These are phyloP conservation scores for Grosmannia serpens DNA, from an alignment of 2,329 filamentous ascomycete species.

Conservation along the genomic window DNA sequence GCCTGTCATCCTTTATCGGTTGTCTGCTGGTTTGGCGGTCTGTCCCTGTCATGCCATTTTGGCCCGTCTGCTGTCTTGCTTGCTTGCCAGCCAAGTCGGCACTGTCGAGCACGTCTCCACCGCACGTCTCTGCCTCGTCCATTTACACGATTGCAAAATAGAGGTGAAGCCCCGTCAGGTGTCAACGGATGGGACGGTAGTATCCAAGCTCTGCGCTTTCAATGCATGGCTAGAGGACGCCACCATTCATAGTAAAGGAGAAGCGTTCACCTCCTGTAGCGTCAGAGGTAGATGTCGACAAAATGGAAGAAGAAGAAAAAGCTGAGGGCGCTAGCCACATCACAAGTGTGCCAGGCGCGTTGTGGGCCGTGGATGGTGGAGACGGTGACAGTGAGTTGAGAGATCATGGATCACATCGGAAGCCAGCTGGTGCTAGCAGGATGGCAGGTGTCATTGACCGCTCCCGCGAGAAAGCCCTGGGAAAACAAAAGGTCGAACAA, in stretches of 20 bases:
- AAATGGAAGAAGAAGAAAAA: not conserved
- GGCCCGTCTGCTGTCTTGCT: not conserved
- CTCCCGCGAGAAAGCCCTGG: not conserved
- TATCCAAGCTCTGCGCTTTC: not conserved
- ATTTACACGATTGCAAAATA: not conserved
- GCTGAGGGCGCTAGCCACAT: constrained; percentile 3
- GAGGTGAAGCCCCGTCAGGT: constrained; percentile 3
- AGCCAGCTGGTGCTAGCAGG: not conserved
- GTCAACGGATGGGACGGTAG: not conserved
- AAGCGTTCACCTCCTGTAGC: not conserved
- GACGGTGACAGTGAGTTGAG: not conserved
- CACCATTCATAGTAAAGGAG: not conserved
- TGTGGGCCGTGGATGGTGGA: not conserved
- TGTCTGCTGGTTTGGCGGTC: not conserved
- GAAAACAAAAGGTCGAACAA: not conserved
- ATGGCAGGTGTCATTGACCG: not conserved
- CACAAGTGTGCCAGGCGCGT: not conserved
- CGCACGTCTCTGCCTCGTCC: not conserved
- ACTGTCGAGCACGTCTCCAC: not conserved
- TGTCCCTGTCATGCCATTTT: not conserved
- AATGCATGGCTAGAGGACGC: not conserved
- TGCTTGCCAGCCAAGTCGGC: too few species aligned
- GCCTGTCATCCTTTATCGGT: not conserved
- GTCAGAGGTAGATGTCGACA: not conserved
- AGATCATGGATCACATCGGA: not conserved